Evolutionary conservation across 2,329 filamentous ascomycete genomes (phyloP), one percentile per base, ranked within the genome.

Genomic region (Epichloe sp.): DNA sequence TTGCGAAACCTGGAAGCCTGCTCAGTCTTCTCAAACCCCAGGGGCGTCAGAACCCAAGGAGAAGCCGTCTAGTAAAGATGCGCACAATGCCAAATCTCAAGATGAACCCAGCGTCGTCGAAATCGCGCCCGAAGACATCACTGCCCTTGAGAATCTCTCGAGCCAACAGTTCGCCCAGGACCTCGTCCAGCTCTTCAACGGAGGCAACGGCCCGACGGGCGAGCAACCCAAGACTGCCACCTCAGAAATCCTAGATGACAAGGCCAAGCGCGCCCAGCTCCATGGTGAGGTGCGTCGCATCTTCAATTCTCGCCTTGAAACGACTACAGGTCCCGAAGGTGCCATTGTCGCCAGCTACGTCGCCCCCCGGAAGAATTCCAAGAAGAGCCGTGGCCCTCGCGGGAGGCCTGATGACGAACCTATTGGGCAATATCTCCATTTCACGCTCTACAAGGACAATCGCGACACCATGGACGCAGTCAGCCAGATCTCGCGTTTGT

Each of bases 371-470:
- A 65, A 62, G 44, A 58, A 59, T 50, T 65, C 63, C 55, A 65
- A 62, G 53, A 58, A 58, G 51, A 55, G 53, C 48, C 52, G 62
- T 42, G 59, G 56, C 3, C 58, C 62, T 23, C 59, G 60, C 10
- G 56, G 56, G 19, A 58, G 58, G 14, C 35, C 47, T 11, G 60
- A 63, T 3, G 63, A 67, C 53, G 65, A 67, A 54, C 65, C 65
- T 52, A 54, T 65, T 76, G 88, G 86, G 17, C 84, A 89, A 47
- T 93, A 88, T 65, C 71, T 95, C 14, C 89, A 95, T 65, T 95
- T 95, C 65, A 91, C 87, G 0, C 74, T 96, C 48, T 94, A 91
- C 78, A 96, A 96, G 70, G 90, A 95, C 70, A 96, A 96, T 70
- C 90, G 91, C 63, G 90, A 96, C 63, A 96, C 90, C 1, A 94